A percentile compares a stretch with the other conserved stretches of the same genome.
Conservation (phyloP, 495 filamentous ascomycete genomes). For the Hypoxylon lienhwacheense region DNA sequence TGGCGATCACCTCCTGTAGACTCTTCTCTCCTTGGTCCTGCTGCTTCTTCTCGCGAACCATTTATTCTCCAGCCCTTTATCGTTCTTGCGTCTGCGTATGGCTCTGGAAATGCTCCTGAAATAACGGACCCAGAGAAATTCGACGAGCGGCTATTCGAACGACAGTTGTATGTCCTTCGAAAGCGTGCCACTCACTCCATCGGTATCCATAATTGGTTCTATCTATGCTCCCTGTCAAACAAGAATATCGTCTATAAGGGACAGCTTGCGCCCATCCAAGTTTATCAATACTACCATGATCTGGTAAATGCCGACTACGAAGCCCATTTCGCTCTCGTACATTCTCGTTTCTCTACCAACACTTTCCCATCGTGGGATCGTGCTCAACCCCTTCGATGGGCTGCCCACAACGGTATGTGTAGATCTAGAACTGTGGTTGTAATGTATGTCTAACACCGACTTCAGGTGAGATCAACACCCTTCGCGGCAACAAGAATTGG, state of each 20-base stretch:
- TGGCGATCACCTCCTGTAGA: slow-evolving; percentile 97
- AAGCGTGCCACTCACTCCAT: slow-evolving; percentile 95
- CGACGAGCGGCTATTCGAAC: slow-evolving; percentile 84
- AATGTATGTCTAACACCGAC: slow-evolving; percentile 41
- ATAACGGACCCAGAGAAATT: slow-evolving; percentile 76
- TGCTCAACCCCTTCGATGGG: slow-evolving; percentile 95
- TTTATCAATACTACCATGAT: slow-evolving; percentile 99
- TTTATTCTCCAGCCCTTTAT: slow-evolving; percentile 95
- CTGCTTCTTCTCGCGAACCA: slow-evolving; percentile 90
- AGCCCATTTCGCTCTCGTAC: slow-evolving; percentile 95
- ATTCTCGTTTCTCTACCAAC: slow-evolving; percentile 98
- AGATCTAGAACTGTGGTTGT: slow-evolving; percentile 20
- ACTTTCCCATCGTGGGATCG: slow-evolving; percentile 99
- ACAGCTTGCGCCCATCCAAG: slow-evolving; percentile 91
- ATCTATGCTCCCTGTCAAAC: slow-evolving; percentile 95
- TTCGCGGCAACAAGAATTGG: slow-evolving; percentile 99
- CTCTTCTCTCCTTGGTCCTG: slow-evolving; percentile 89
- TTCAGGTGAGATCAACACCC: slow-evolving; percentile 88
- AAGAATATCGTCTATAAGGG: slow-evolving; percentile 99
- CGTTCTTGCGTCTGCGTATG: slow-evolving; percentile 83
- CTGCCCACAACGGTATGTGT: slow-evolving; percentile 87
- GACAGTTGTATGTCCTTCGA: slow-evolving; percentile 89
- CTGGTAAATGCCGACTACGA: slow-evolving; percentile 97
- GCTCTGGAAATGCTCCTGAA: slow-evolving; percentile 79
- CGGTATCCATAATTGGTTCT: slow-evolving; percentile 98